A percentile compares a stretch with the other conserved stretches of the same genome.
These are phyloP conservation scores for Chenopodium suecicum DNA, from an alignment of 148 eudicot species.

Conservation along the genomic window DNA sequence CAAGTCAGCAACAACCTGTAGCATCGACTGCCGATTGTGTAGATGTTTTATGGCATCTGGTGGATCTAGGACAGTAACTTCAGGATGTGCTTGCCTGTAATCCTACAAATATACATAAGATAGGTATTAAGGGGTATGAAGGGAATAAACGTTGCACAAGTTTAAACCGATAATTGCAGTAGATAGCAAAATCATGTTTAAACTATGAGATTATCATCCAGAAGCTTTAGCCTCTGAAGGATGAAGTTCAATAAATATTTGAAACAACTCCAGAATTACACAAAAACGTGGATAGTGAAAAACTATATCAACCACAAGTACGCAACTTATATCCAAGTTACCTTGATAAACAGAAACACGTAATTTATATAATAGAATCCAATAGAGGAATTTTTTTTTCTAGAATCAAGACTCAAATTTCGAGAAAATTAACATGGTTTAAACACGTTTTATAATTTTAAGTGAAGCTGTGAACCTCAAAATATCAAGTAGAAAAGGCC, in stretches of 20 bases:
- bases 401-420: not conserved
- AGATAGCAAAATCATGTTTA: not conserved
- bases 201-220: not conserved
- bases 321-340: not conserved
- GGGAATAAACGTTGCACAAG: not conserved
- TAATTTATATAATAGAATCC: not conserved
- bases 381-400: not conserved
- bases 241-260: not conserved
- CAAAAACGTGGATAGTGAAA: not conserved
- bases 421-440: not conserved
- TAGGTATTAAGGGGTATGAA: conserved; percentile 10
- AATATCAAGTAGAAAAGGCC: not conserved
- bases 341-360: not conserved
- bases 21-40: conserved; percentile 90
- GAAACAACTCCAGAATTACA: not conserved
- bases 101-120: conserved; percentile 48
- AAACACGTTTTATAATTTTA: no score
- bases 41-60: conserved; percentile 92
- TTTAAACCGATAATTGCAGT: not conserved
- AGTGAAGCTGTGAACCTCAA: not conserved
- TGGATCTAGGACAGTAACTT: conserved; percentile 90
- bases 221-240: not conserved
- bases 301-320: not conserved
- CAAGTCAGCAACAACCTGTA: conserved; percentile 86
- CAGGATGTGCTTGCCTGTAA: conserved; percentile 68